Evolutionary conservation across 371 early-diverging fungal genomes (phyloP).

Genomic region (Saksenaea oblongispora): DNA sequence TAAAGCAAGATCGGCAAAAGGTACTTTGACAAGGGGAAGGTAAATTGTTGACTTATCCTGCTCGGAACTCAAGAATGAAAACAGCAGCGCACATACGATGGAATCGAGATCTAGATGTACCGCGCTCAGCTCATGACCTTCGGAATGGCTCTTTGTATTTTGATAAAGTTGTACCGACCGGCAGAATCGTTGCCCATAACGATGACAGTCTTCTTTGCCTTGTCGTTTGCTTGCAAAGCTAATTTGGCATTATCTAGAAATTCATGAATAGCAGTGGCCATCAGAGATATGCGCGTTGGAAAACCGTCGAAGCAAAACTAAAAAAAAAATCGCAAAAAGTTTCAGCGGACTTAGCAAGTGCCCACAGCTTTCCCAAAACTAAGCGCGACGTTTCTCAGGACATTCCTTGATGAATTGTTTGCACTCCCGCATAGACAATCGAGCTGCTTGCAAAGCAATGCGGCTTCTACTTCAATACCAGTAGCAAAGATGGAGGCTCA

Average conservation of each 20-base stretch:
- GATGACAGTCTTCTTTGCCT: constrained; percentile 19
- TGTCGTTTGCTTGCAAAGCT: not conserved
- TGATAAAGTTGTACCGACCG: constrained; percentile 34
- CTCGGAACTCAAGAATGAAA: constrained; percentile 47
- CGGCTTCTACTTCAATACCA: too few species aligned
- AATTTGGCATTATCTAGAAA: constrained; percentile 7
- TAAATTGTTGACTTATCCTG: constrained; percentile 16
- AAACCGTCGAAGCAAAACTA: not conserved
- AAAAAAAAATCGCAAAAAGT: too few species aligned
- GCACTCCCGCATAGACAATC: too few species aligned
- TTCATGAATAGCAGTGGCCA: not conserved
- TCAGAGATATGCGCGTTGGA: not conserved
- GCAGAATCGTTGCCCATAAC: constrained; percentile 77
- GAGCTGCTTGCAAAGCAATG: too few species aligned
- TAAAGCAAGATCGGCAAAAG: constrained; percentile 58
- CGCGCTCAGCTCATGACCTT: not conserved
- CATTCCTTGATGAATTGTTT: too few species aligned
- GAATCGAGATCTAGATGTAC: constrained; percentile 66
- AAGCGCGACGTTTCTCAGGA: too few species aligned
- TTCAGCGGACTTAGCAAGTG: too few species aligned
- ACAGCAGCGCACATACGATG: constrained; percentile 59
- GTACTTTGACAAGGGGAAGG: constrained; percentile 66
- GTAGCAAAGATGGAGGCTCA: too few species aligned
- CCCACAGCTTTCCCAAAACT: too few species aligned
- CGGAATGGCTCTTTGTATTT: not conserved